A percentile compares a stretch with the other conserved stretches of the same genome.
phyloP scores from a whole-genome alignment of 2,329 filamentous ascomycete species.

The Epichloe hybrida region DNA sequence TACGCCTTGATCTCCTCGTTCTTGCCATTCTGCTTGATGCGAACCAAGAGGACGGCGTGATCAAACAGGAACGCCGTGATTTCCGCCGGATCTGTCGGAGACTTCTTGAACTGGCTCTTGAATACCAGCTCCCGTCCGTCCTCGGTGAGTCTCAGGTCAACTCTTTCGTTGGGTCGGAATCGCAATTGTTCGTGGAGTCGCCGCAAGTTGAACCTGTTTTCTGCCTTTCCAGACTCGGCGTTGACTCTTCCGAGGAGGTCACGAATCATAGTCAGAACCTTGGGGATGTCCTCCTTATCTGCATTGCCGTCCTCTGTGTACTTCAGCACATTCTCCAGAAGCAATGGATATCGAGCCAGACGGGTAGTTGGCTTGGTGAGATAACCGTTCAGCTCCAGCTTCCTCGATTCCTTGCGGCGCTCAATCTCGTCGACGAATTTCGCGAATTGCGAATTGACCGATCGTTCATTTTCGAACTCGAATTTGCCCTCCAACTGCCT shows the following conservation, averaged over 20 bases:
- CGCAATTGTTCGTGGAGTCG: slow-evolving; percentile 84
- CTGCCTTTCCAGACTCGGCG: slow-evolving; percentile 86
- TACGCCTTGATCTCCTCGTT: slow-evolving; percentile 91
- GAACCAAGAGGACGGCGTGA: slow-evolving; percentile 82
- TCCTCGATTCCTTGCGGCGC: slow-evolving; percentile 86
- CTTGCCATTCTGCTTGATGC: slow-evolving; percentile 85
- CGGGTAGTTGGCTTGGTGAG: slow-evolving; percentile 94
- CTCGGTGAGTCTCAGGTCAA: slow-evolving; percentile 88
- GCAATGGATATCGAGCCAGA: slow-evolving; percentile 80
- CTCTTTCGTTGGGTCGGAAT: slow-evolving; percentile 78
- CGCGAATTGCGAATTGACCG: slow-evolving; percentile 68
- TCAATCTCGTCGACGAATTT: slow-evolving; percentile 96
- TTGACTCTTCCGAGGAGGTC: slow-evolving; percentile 83
- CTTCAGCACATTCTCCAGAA: slow-evolving; percentile 85
- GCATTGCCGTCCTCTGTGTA: slow-evolving; percentile 80
- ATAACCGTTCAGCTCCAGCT: slow-evolving; percentile 93
- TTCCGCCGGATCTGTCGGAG: slow-evolving; percentile 72
- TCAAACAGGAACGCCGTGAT: slow-evolving; percentile 95
- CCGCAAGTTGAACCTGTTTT: slow-evolving; percentile 93
- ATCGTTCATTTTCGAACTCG: slow-evolving; percentile 93
- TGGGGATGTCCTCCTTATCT: slow-evolving; percentile 84
- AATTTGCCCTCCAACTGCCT: slow-evolving; percentile 95
- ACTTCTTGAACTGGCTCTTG: slow-evolving; percentile 90
- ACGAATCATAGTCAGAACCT: slow-evolving; percentile 74
- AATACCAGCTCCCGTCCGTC: slow-evolving; percentile 86